Evolutionary conservation across 2,329 filamentous ascomycete genomes (phyloP), one percentile per base, ranked within the genome.

Genomic region (Diaporthe ilicicola): DNA sequence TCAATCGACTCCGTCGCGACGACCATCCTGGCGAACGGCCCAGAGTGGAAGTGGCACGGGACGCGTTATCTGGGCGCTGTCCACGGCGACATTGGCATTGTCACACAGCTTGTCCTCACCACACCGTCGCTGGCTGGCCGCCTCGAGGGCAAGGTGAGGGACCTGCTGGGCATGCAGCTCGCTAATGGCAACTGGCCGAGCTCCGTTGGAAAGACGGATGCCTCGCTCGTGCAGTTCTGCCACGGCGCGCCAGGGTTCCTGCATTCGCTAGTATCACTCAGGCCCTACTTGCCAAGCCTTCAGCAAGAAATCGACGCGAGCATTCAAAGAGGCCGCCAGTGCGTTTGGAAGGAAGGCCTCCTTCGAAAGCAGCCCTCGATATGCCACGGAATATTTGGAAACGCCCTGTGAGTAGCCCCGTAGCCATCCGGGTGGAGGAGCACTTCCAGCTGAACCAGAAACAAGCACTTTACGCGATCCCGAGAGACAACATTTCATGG

Each of bases 81-180:
- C 0, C 91, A 94, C 76, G 92, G 92, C 9, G 86, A 88, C 15
- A 88, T 93, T 32, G 90, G 92, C 5, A 93, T 92, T 77, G 85
- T 94, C 69, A 90, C 88, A n/a, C 92, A 94, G 78, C 82, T 93
- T 17, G 85, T 92, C 1, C 82, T 88, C 27, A 89, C 89, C 2
- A 85, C 86, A 69, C 86, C 89, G 0, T 79, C 82, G 6, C 84
- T 87, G 73, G 89, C 90, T 1, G 78, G 84, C 1, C 83, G 84
- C 56, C 80, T 93, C 3, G 84, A 88, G 73, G 80, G 80, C 4
- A 83, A 87, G 24, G 77, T 93, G 5, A 82, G 83, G 1, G 83
- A 84, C 12, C 77, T 93, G 13, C 82, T 94, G 3, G 85, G 85
- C 44, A 83, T 88, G 73, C 91, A 94, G 76, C 86, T 84, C 70